Percentiles rank a stretch among this genome's conserved stretches.
Conservation (phyloP, 202 grass and related monocot species). For the Zoysia matrella region DNA sequence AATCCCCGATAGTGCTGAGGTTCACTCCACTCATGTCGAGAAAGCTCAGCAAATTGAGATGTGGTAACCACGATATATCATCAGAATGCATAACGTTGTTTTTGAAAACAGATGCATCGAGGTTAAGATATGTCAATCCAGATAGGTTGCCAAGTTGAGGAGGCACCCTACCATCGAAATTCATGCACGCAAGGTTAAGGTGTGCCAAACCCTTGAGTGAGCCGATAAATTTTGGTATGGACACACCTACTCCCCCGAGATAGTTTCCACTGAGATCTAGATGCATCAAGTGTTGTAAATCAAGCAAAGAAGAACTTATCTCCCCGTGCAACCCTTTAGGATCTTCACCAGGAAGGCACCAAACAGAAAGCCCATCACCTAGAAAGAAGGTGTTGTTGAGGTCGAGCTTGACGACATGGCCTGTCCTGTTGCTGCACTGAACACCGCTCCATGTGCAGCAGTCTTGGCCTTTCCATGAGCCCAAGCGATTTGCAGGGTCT, state of each 20-base stretch:
- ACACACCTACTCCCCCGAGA: background rate
- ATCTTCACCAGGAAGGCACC: too few species aligned
- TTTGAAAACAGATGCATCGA: background rate
- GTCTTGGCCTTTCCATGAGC: slow-evolving; percentile 31
- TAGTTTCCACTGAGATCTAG: slow-evolving; percentile 54
- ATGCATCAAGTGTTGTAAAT: slow-evolving; percentile 32
- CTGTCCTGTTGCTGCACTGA: slow-evolving; percentile 34
- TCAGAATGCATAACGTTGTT: background rate
- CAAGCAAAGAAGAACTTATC: slow-evolving; percentile 35
- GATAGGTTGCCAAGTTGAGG: slow-evolving; percentile 38
- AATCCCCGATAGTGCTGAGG: background rate
- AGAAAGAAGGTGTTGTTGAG: slow-evolving; percentile 2
- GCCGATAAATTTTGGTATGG: slow-evolving; percentile 33
- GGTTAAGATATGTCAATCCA: slow-evolving; percentile 1
- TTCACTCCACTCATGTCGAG: slow-evolving; percentile 6
- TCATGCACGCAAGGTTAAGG: slow-evolving; percentile 11
- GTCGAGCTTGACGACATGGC: slow-evolving; percentile 35
- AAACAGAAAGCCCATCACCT: too few species aligned
- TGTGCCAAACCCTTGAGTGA: slow-evolving; percentile 8
- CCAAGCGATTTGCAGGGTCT: background rate
- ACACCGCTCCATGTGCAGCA: slow-evolving; percentile 48
- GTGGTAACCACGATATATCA: background rate
- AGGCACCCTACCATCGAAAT: slow-evolving; percentile 6
- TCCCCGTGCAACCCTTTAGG: background rate
- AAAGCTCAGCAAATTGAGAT: background rate